A percentile compares a stretch with the other conserved stretches of the same genome.
These are phyloP conservation scores for Lipomyces spencermartinsiae DNA, from an alignment of 805 yeast species.

Conservation along the genomic window DNA sequence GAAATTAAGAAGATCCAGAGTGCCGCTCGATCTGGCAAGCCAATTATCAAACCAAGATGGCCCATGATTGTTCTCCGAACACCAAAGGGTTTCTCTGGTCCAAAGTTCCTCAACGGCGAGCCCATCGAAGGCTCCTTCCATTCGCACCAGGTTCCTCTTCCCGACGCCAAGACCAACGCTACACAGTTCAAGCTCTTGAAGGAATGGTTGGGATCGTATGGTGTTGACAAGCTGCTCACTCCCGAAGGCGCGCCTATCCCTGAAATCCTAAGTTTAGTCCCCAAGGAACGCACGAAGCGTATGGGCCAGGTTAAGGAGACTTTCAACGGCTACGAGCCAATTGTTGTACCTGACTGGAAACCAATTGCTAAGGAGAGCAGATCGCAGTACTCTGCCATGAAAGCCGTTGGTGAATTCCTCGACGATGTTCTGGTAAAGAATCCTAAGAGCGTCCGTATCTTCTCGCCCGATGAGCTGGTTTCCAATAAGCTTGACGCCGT, in stretches of 20 bases:
- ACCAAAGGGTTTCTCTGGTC: constrained; percentile 39
- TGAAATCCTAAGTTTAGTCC: constrained; percentile 31
- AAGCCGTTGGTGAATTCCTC: constrained; percentile 34
- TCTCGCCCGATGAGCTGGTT: constrained; percentile 39
- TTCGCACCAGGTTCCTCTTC: constrained; percentile 40
- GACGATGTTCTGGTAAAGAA: constrained; percentile 31
- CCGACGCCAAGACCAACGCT: constrained; percentile 33
- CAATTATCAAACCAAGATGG: constrained; percentile 37
- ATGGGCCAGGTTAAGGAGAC: constrained; percentile 38
- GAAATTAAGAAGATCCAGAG: constrained; percentile 34
- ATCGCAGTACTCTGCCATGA: constrained; percentile 31
- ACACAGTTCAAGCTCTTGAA: constrained; percentile 34
- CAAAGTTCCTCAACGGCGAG: constrained; percentile 33
- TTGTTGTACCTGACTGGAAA: constrained; percentile 37
- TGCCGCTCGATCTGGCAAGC: constrained; percentile 35
- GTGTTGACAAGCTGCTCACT: constrained; percentile 30
- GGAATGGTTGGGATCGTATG: constrained; percentile 36
- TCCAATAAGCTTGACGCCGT: constrained; percentile 40
- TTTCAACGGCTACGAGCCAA: constrained; percentile 31
- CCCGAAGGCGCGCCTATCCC: constrained; percentile 30
- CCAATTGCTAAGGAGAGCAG: constrained; percentile 34
- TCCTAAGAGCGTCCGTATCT: constrained; percentile 33
- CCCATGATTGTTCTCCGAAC: constrained; percentile 40
- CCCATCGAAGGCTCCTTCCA: constrained; percentile 39
- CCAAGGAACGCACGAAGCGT: constrained; percentile 29